phyloP scores from a whole-genome alignment of 2,329 filamentous ascomycete species.

The Phialophora verrucosa region DNA sequence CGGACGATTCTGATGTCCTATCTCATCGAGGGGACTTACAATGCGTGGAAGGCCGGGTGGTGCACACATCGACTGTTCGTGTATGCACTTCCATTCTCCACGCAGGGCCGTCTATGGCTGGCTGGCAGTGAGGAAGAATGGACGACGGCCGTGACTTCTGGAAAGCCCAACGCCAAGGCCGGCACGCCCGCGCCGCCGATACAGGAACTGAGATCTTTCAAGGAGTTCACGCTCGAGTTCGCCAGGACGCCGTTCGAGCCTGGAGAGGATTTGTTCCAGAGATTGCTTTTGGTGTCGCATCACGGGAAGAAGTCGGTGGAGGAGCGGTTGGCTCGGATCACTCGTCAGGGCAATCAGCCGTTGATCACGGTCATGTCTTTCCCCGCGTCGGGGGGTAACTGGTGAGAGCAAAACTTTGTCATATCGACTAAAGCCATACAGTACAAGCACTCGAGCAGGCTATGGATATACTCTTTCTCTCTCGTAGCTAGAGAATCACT shows the following conservation, averaged over 20 bases:
- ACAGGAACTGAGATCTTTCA: neutral
- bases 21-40: conserved; percentile 15
- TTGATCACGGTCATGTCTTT: conserved; percentile 6
- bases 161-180: neutral
- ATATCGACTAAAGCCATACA: no score
- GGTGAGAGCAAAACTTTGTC: no score
- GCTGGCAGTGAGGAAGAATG: conserved; percentile 12
- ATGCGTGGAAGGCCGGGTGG: conserved; percentile 5
- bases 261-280: neutral
- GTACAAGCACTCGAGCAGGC: no score
- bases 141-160: neutral
- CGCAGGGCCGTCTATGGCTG: conserved; percentile 6
- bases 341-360: neutral
- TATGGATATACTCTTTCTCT: no score
- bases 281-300: neutral
- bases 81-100: conserved; percentile 19
- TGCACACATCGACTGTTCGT: conserved; percentile 19
- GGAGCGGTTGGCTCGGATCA: neutral
- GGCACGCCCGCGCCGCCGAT: neutral
- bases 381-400: no score
- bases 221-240: neutral
- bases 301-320: conserved; percentile 1
- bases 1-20: conserved; percentile 15
- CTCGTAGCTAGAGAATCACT: no score
- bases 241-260: neutral